Percentiles rank a stretch among this genome's conserved stretches.
Conservation (phyloP, 202 grass and related monocot species). For the Eragrostis tef region DNA sequence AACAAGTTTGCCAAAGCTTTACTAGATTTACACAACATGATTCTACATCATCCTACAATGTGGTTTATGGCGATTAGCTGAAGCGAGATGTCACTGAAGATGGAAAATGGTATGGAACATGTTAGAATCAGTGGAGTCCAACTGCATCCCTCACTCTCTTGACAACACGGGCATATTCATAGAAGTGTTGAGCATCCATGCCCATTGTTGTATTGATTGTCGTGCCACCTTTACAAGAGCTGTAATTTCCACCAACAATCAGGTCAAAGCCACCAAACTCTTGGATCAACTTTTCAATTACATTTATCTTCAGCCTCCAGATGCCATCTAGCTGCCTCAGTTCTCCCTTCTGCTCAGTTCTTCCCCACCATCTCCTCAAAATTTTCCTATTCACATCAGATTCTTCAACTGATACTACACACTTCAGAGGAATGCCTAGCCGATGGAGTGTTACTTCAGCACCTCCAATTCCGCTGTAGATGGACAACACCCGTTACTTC, state of each 20-base stretch:
- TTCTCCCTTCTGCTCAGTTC: conserved; percentile 61
- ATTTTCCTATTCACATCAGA: conserved; percentile 72
- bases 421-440: conserved; percentile 73
- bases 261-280: conserved; percentile 85
- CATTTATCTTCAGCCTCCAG: conserved; percentile 51
- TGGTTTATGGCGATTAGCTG: neutral
- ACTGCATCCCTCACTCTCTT: conserved; percentile 59
- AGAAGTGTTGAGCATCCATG: conserved; percentile 63
- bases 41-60: no score
- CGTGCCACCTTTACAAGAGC: conserved; percentile 37
- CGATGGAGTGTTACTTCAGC: conserved; percentile 68
- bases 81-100: neutral
- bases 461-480: conserved; percentile 81
- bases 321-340: conserved; percentile 64
- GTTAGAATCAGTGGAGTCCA: conserved; percentile 32
- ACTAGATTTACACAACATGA: neutral
- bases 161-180: conserved; percentile 72
- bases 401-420: conserved; percentile 72
- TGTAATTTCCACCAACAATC: conserved; percentile 63
- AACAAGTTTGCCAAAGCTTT: neutral
- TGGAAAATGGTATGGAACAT: neutral
- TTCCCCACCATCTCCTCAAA: conserved; percentile 73
- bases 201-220: conserved; percentile 67
- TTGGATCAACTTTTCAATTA: conserved; percentile 51
- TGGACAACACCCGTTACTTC: conserved; percentile 80